Base-by-base conservation (phyloP, 805 yeast genomes). In the Ogataea wickerhamii region DNA sequence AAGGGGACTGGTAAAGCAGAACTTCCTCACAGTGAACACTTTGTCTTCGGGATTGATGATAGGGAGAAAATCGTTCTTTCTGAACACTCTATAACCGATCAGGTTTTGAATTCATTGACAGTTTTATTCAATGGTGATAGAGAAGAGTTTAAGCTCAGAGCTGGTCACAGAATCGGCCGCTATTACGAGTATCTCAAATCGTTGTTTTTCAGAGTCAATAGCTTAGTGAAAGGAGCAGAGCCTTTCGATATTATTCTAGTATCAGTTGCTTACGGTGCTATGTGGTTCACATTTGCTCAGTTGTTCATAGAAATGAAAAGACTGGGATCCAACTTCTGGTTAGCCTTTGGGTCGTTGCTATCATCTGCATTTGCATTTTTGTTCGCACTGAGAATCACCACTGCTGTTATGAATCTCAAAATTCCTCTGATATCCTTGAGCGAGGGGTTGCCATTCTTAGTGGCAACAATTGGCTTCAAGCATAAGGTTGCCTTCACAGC, bases 371-470 rank as follows among this genome's bases (percentile, higher is more conserved):
- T 85, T 64, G 95, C 95, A 2, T 83, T 93, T 53, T 66, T 87
- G 40, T 76, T 85, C 48, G 96, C 96, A 2, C 69, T 84, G 32
- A 78, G 76, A 43, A 66, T 82, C 34, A 71, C 85, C 6, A 73
- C 77, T 23, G 70, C 73, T 40, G 53, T 76, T 21, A 64, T 84
- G 33, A 74, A 76, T 24, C 65, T 76, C 32, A 74, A 73, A 35
- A 80, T 91, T 22, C 79, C 95, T 6, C 68, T 87, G 38, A 67
- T 85, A 38, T 78, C 86, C 38, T 69, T 91, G 48, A 76, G 88
- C 40, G 97, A 91, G 65, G 97, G 97, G 23, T 65, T 91, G 32
- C 98, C 98, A 17, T 91, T 91, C 62, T 73, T 91, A 55, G 95
- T 91, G 17, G 87, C 95, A 16, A 81, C 87, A 4, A 78, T 91